phyloP scores from a whole-genome alignment of 1,139 yeast species.

The Yamadazyma friedrichii region DNA sequence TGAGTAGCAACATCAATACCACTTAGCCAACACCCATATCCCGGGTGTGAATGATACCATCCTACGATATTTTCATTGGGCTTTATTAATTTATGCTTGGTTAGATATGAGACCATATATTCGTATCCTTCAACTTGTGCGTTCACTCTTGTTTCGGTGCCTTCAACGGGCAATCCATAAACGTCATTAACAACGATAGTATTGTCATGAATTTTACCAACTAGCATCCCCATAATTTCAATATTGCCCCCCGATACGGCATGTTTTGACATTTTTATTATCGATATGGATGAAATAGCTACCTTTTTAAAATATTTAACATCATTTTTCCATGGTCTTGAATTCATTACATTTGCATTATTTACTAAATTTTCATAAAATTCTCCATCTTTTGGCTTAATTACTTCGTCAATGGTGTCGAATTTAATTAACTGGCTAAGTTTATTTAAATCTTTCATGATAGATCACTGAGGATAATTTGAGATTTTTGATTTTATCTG shows the following conservation, averaged over 20 bases:
- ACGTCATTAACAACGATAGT: slow-evolving; percentile 76
- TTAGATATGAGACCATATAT: slow-evolving; percentile 84
- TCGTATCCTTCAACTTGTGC: slow-evolving; percentile 94
- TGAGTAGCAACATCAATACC: slow-evolving; percentile 92
- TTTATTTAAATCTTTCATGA: slow-evolving; percentile 6
- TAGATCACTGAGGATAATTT: neutral
- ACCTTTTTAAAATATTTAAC: slow-evolving; percentile 66
- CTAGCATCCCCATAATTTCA: slow-evolving; percentile 93
- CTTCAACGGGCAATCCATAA: slow-evolving; percentile 89
- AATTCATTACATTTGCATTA: slow-evolving; percentile 13
- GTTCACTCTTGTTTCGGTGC: slow-evolving; percentile 93
- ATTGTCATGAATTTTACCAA: slow-evolving; percentile 65
- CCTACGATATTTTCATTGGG: slow-evolving; percentile 72
- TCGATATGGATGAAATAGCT: slow-evolving; percentile 70
- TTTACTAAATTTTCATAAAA: slow-evolving; percentile 8
- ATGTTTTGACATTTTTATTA: slow-evolving; percentile 77
- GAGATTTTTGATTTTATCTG: neutral
- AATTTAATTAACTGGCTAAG: slow-evolving; percentile 8
- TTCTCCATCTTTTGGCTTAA: slow-evolving; percentile 10
- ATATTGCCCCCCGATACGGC: slow-evolving; percentile 86
- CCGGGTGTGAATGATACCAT: slow-evolving; percentile 97
- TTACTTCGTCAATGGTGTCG: slow-evolving; percentile 5
- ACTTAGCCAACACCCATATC: slow-evolving; percentile 92
- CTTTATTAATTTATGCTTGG: slow-evolving; percentile 53
- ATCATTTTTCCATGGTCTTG: slow-evolving; percentile 42